Evolutionary conservation across 192 early-diverging fungal species (phyloP).

Genomic region (Rhizophagus sp.): DNA sequence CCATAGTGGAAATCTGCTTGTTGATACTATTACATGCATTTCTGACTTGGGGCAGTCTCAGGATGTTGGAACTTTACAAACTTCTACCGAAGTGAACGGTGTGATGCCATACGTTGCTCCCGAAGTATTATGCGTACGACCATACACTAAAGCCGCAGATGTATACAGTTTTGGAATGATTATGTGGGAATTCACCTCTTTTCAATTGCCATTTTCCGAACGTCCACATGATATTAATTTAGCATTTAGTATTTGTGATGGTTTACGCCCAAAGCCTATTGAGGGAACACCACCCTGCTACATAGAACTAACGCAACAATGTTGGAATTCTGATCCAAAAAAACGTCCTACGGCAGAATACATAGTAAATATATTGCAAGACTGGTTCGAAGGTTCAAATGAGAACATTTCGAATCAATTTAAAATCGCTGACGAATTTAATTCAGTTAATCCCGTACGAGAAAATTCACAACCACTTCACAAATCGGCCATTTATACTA

Average conservation of each 20-base stretch:
- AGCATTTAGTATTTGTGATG: neutral
- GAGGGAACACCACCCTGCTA: neutral
- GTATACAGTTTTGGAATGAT: slow-evolving; percentile 13
- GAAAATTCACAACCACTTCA: too few relatives aligned
- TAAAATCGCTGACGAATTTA: too few relatives aligned
- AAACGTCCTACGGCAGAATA: too few relatives aligned
- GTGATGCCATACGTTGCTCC: slow-evolving; percentile 4
- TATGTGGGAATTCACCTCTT: slow-evolving; percentile 14
- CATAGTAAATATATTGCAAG: too few relatives aligned
- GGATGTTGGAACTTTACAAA: neutral
- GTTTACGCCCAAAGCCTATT: neutral
- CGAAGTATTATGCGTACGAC: neutral
- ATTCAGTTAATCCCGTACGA: too few relatives aligned
- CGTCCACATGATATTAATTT: neutral
- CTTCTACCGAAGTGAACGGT: neutral
- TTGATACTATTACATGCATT: neutral
- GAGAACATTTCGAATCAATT: too few relatives aligned
- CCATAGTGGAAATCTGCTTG: slow-evolving; percentile 17
- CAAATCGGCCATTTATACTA: too few relatives aligned
- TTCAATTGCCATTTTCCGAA: neutral
- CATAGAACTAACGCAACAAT: neutral
- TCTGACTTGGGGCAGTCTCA: neutral
- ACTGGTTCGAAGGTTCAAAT: too few relatives aligned
- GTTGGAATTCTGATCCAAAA: neutral
- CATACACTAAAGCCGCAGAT: slow-evolving; percentile 1